Base-by-base conservation (phyloP, 1,284 basidiomycete species). In the Erythrobasidium hasegawianum region DNA sequence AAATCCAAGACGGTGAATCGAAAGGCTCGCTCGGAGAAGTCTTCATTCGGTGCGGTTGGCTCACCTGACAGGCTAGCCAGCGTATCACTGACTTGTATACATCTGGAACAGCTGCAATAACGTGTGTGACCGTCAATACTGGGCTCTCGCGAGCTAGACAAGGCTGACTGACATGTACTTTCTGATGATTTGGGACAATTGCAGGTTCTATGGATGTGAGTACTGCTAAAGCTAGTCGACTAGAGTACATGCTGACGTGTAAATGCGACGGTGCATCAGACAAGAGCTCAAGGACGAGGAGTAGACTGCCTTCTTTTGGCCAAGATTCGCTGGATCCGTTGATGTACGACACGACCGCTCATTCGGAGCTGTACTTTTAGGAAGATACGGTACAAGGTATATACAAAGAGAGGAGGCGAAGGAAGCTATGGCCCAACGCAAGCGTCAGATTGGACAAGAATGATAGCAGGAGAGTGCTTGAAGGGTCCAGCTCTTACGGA, bases 21-120 rank as follows among this genome's bases (percentile, higher is more conserved):
- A 96, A 92, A 73, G 96, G 96, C 54, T 88, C 92, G 20, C 81
- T 99, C 26, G 96, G 96, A 71, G 96, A 99, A 80, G 94, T 99
- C 59, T 97, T 98, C 80, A 97, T 99, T 76, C 85, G 95, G 88
- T 90, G 74, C 70, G 87, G 59, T 59, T 18, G 10, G 29, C 24
- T 18, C 16, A 26, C 11, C 27, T 22, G 27, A 38, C 55, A 57
- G 20, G 24, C 8, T 29, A 20, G 10, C 53, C 8, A 20, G 50
- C n/a, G n/a, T 20, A 54, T 52, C 38, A 20, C 27, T 57, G 22
- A 45, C 49, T 41, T 59, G 20, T 5, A 4, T 33, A n/a, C 45
- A 29, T 59, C 33, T 55, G 9, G 52, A 68, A 24, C 29, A 59
- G 68, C 50, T 72, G 55, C 54, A 64, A 66, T 49, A 59, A 66